phyloP scores from a whole-genome alignment of 1,139 yeast genomes.

The Wickerhamomyces sp. region DNA sequence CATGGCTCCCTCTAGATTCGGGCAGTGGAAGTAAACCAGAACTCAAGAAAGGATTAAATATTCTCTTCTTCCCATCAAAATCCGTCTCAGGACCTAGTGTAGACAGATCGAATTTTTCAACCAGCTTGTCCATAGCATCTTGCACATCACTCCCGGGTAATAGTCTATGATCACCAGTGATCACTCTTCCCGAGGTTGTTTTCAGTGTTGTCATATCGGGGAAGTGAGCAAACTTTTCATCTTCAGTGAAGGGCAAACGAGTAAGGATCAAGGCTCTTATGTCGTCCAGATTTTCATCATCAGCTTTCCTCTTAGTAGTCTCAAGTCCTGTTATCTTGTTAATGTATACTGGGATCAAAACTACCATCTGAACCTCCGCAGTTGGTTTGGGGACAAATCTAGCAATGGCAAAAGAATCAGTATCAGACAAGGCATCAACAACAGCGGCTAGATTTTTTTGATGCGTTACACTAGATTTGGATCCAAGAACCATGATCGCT shows the following conservation, averaged over 20 bases:
- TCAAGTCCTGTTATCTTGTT: constrained; percentile 4
- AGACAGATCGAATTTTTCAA: constrained; percentile 35
- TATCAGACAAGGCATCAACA: constrained; percentile 46
- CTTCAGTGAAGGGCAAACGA: constrained; percentile 75
- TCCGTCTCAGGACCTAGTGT: constrained; percentile 14
- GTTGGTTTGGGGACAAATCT: constrained; percentile 51
- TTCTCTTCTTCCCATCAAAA: constrained; percentile 19
- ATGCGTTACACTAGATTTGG: constrained; percentile 34
- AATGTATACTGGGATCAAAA: constrained; percentile 45
- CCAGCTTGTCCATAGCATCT: constrained; percentile 34
- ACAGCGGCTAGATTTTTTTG: constrained; percentile 45
- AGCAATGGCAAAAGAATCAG: constrained; percentile 51
- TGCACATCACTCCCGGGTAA: constrained; percentile 33
- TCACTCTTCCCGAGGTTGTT: constrained; percentile 30
- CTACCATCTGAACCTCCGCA: constrained; percentile 51
- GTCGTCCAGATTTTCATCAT: constrained; percentile 14
- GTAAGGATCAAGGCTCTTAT: constrained; percentile 31
- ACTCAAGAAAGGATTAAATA: constrained; percentile 25
- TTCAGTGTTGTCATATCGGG: constrained; percentile 41
- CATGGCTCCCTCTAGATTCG: constrained; percentile 11
- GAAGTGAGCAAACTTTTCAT: constrained; percentile 60
- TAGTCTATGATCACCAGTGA: constrained; percentile 23
- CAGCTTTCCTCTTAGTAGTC: constrained; percentile 11
- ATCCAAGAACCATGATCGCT: constrained; percentile 52
- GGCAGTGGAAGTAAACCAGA: constrained; percentile 13